Evolutionary conservation across 1,284 basidiomycete species (phyloP).

Genomic region (Afroboletus lepidellus): DNA sequence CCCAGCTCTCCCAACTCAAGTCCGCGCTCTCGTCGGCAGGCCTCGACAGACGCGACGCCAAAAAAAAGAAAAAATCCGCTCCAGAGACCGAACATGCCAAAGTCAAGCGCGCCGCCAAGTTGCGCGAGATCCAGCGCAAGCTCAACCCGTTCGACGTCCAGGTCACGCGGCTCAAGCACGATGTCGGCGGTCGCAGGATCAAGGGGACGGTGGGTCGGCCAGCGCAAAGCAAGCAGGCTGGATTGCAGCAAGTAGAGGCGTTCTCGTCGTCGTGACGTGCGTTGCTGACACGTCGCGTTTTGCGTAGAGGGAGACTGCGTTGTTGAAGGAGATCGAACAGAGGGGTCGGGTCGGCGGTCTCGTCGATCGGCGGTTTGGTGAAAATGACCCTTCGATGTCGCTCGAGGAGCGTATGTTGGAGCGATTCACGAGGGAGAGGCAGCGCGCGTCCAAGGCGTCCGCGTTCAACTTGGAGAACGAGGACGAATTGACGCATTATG

Average conservation of each 20-base stretch:
- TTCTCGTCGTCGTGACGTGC: conserved; percentile 14
- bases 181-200: conserved; percentile 84
- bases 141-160: conserved; percentile 95
- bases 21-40: conserved; percentile 78
- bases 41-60: conserved; percentile 56
- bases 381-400: conserved; percentile 87
- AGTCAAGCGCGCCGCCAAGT: conserved; percentile 74
- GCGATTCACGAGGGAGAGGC: conserved; percentile 90
- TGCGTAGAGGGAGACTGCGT: conserved; percentile 75
- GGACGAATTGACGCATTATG: conserved; percentile 92
- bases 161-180: conserved; percentile 89
- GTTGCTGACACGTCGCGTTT: conserved; percentile 9
- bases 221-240: conserved; percentile 82
- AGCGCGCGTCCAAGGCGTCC: conserved; percentile 74
- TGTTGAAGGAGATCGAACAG: conserved; percentile 85
- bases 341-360: conserved; percentile 83
- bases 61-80: conserved; percentile 68
- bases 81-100: conserved; percentile 70
- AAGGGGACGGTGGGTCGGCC: conserved; percentile 85
- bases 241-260: conserved; percentile 78
- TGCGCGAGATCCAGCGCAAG: conserved; percentile 80
- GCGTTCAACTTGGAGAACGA: conserved; percentile 92
- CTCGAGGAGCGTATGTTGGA: conserved; percentile 97
- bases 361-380: conserved; percentile 94
- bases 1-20: conserved; percentile 87